These are phyloP conservation scores for Neurospora sp. DNA, from an alignment of 495 filamentous ascomycete species.

Conservation along the genomic window DNA sequence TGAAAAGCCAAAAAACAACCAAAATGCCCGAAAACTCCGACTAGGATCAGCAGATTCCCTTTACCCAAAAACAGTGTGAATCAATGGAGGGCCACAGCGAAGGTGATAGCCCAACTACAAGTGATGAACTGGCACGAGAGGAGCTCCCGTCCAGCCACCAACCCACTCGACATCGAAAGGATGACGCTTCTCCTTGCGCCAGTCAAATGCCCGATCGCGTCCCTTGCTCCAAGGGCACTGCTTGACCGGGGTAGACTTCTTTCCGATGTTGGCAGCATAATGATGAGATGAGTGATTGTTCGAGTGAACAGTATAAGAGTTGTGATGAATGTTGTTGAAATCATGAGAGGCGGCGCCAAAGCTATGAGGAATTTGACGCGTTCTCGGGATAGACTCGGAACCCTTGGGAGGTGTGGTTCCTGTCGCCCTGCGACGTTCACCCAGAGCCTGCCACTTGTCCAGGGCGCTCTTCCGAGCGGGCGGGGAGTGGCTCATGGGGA, in stretches of 20 bases:
- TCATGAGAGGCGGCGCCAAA: slow-evolving; percentile 25
- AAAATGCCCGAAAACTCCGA: slow-evolving; percentile 12
- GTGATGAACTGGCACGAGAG: slow-evolving; percentile 30
- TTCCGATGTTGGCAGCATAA: slow-evolving; percentile 6
- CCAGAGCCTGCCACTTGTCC: slow-evolving; percentile 83
- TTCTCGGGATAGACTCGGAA: slow-evolving; percentile 32
- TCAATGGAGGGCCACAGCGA: slow-evolving; percentile 20
- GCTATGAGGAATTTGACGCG: slow-evolving; percentile 20
- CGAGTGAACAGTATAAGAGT: slow-evolving; percentile 11
- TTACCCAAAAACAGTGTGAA: slow-evolving; percentile 9
- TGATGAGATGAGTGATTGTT: slow-evolving; percentile 18
- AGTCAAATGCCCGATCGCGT: slow-evolving; percentile 43
- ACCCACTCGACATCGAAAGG: slow-evolving; percentile 78
- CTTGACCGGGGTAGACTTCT: slow-evolving; percentile 22
- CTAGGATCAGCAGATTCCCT: slow-evolving; percentile 18
- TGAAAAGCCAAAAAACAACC: slow-evolving; percentile 11
- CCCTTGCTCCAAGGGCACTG: slow-evolving; percentile 38
- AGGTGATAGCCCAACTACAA: slow-evolving; percentile 41
- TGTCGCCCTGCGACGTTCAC: slow-evolving; percentile 65
- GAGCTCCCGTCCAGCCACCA: slow-evolving; percentile 55
- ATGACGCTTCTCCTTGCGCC: slow-evolving; percentile 57
- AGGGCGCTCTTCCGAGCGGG: slow-evolving; percentile 41
- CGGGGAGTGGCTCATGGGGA: slow-evolving; percentile 40
- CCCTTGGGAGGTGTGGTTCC: slow-evolving; percentile 31
- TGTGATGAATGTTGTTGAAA: slow-evolving; percentile 11